Evolutionary conservation across 257 asterid species (phyloP).

Genomic region (Solanum boliviense): DNA sequence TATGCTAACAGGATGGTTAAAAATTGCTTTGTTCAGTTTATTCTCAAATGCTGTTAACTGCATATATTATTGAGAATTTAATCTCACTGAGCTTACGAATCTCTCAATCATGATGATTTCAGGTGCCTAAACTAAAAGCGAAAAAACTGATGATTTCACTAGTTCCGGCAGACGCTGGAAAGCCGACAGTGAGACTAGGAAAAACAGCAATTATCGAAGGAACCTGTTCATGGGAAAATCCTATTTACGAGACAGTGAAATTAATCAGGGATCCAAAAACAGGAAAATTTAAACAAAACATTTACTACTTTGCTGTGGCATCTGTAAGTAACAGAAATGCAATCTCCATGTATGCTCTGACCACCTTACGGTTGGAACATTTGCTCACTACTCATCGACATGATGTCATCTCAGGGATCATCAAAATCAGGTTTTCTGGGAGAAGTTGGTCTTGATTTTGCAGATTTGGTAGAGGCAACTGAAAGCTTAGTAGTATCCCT

Average conservation of each 20-base stretch:
- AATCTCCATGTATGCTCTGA: background rate
- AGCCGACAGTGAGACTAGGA: conserved; percentile 65
- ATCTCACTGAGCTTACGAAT: conserved; percentile 8
- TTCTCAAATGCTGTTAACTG: background rate
- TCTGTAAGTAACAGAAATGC: conserved; percentile 42
- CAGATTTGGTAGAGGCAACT: conserved; percentile 63
- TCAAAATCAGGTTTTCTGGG: conserved; percentile 84
- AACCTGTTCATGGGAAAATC: conserved; percentile 73
- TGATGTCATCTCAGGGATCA: conserved; percentile 55
- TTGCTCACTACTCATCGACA: background rate
- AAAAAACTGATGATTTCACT: conserved; percentile 69
- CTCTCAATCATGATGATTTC: conserved; percentile 7
- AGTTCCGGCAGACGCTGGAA: conserved; percentile 88
- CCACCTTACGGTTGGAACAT: background rate
- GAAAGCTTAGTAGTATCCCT: conserved; percentile 52
- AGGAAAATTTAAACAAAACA: conserved; percentile 62
- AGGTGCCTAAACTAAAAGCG: conserved; percentile 86
- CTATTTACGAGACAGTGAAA: conserved; percentile 72
- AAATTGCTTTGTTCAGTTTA: background rate
- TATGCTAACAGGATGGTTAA: conserved; percentile 6
- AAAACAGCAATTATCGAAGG: conserved; percentile 68
- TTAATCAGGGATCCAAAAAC: conserved; percentile 60
- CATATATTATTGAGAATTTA: background rate
- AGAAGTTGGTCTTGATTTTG: conserved; percentile 82
- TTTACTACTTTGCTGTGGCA: conserved; percentile 63